Percentiles rank a stretch among this genome's conserved stretches.
Evolutionary conservation across 352 stramenopile species (phyloP).

Genomic region (Hyaloperonospora brassicae): DNA sequence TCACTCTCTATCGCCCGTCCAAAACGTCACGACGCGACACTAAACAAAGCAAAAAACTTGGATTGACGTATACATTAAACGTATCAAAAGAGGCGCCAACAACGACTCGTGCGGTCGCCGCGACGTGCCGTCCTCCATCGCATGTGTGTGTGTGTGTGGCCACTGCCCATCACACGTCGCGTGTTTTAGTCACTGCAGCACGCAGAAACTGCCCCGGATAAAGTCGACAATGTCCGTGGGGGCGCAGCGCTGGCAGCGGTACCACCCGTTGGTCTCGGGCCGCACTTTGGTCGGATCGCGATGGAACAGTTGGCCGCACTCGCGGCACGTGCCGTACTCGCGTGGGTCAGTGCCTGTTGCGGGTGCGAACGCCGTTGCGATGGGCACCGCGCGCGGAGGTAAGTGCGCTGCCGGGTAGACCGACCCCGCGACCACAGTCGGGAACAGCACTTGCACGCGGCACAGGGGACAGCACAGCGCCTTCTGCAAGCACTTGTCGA

Average conservation of each 20-base stretch:
- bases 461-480: slow-evolving; percentile 50
- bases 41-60: no score
- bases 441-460: slow-evolving; percentile 54
- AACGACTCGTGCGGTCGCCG: no score
- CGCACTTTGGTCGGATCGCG: slow-evolving; percentile 39
- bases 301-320: slow-evolving; percentile 61
- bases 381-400: slow-evolving; percentile 14
- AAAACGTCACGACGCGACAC: no score
- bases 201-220: slow-evolving; percentile 42
- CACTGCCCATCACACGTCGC: no score
- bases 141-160: no score
- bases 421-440: slow-evolving; percentile 16
- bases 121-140: no score
- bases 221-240: slow-evolving; percentile 42
- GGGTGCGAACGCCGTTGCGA: slow-evolving; percentile 26
- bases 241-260: slow-evolving; percentile 54
- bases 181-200: slow-evolving; percentile 38
- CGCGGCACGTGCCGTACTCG: slow-evolving; percentile 45
- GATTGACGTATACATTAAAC: no score
- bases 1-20: no score
- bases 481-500: slow-evolving; percentile 41
- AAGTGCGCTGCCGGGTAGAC: slow-evolving; percentile 19
- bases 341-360: slow-evolving; percentile 29
- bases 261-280: slow-evolving; percentile 61
- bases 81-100: no score